A percentile compares a stretch with the other conserved stretches of the same genome.
Evolutionary conservation across 139 green algal genomes (phyloP).

Genomic region (Eudorina sp.): DNA sequence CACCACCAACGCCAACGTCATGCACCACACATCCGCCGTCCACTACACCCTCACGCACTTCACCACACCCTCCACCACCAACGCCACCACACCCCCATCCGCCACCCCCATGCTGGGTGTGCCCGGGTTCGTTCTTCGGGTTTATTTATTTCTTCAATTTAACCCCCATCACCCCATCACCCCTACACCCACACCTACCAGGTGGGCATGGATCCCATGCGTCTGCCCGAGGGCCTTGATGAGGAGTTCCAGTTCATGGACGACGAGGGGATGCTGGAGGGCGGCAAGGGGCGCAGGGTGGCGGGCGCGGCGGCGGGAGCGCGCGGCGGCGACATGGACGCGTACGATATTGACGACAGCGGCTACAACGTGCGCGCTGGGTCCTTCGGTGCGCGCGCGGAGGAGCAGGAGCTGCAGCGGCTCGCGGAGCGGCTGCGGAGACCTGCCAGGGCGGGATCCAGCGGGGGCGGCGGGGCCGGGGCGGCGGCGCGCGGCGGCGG

Average conservation of each 20-base stretch:
- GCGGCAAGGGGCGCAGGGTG: neutral
- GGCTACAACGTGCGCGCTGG: neutral
- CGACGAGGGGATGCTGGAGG: conserved; percentile 39
- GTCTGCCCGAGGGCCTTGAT: conserved; percentile 63
- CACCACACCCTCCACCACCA: too few species aligned
- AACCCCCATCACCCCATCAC: too few species aligned
- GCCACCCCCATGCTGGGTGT: too few species aligned
- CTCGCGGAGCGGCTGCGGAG: neutral
- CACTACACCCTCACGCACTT: too few species aligned
- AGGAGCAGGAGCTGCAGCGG: conserved; percentile 17
- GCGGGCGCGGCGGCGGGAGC: neutral
- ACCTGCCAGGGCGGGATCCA: neutral
- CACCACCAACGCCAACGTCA: too few species aligned
- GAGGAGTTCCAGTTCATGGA: conserved; percentile 70
- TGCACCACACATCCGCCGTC: too few species aligned
- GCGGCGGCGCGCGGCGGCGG: too few species aligned
- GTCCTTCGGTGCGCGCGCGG: neutral
- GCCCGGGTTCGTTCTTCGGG: too few species aligned
- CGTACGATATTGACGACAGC: neutral
- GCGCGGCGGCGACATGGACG: neutral
- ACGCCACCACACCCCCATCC: too few species aligned
- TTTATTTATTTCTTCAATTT: too few species aligned
- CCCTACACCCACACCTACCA: too few species aligned
- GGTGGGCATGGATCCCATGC: conserved; percentile 71
- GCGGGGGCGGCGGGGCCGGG: neutral